Percentiles rank a stretch among this genome's conserved stretches.
Evolutionary conservation across 768 basidiomycete species (phyloP).

Genomic region (Lyophyllum atratum): DNA sequence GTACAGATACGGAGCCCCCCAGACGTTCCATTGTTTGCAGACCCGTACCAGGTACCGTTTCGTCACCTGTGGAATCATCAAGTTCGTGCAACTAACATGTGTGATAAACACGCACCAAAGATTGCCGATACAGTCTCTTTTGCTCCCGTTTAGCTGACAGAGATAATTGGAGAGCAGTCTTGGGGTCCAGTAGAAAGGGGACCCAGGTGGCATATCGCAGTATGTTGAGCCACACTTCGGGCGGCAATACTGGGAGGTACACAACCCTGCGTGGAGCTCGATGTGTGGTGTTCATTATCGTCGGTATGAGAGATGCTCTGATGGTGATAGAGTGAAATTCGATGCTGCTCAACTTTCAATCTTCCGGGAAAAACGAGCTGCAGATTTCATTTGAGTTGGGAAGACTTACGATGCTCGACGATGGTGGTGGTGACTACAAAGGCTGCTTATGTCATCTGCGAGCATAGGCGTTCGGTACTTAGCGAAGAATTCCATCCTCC

Average conservation of each 20-base stretch:
- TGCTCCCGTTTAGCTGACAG: conserved; percentile 13
- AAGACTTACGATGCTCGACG: too few species aligned
- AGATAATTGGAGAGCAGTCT: conserved; percentile 12
- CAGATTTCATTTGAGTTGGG: too few species aligned
- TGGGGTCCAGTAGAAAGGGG: conserved; percentile 20
- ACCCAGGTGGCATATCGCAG: conserved; percentile 27
- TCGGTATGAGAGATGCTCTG: too few species aligned
- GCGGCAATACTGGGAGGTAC: conserved; percentile 22
- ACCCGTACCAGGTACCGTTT: conserved; percentile 26
- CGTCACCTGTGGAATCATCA: conserved; percentile 17
- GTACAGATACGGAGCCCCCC: conserved; percentile 25
- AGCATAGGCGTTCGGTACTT: too few species aligned
- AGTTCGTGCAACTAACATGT: neutral
- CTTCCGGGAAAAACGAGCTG: too few species aligned
- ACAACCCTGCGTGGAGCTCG: conserved; percentile 7
- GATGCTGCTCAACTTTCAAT: too few species aligned
- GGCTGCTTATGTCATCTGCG: too few species aligned
- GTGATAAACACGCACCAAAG: conserved; percentile 22
- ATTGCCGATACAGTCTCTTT: conserved; percentile 14
- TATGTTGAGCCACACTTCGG: conserved; percentile 29
- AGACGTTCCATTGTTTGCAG: conserved; percentile 25
- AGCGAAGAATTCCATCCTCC: too few species aligned
- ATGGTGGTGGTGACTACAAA: too few species aligned
- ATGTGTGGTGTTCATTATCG: conserved; percentile 17
- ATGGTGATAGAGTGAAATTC: neutral